Evolutionary conservation across 1,284 basidiomycete genomes (phyloP).

Genomic region (Boletellus deceptivus): DNA sequence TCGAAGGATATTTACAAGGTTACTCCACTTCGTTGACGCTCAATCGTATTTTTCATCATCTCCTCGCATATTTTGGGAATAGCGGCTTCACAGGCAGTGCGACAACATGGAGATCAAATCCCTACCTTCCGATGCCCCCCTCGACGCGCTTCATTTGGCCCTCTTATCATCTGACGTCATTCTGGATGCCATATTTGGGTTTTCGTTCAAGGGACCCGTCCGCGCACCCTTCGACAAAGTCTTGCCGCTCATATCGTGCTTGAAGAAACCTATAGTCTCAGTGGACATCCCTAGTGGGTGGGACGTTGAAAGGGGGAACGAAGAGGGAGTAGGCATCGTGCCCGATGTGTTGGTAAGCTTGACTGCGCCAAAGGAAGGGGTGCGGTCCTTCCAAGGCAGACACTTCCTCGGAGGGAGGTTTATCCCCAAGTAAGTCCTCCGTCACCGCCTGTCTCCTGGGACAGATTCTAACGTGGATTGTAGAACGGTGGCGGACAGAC

Average conservation of each 20-base stretch:
- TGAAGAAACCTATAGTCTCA: slow-evolving; percentile 76
- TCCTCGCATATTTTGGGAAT: not conserved
- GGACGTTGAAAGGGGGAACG: slow-evolving; percentile 83
- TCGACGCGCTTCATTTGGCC: slow-evolving; percentile 48
- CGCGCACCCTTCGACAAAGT: slow-evolving; percentile 84
- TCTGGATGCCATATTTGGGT: slow-evolving; percentile 96
- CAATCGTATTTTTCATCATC: not conserved
- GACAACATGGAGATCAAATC: slow-evolving; percentile 81
- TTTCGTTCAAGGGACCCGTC: slow-evolving; percentile 90
- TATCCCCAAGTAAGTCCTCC: slow-evolving; percentile 69
- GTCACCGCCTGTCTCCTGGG: not conserved
- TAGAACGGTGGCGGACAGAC: slow-evolving; percentile 71
- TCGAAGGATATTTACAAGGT: slow-evolving; percentile 88
- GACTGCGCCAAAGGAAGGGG: slow-evolving; percentile 93
- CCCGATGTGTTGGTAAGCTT: slow-evolving; percentile 87
- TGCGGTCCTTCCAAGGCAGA: slow-evolving; percentile 68
- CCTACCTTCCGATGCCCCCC: slow-evolving; percentile 51
- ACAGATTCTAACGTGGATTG: slow-evolving; percentile 3
- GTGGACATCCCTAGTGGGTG: slow-evolving; percentile 97
- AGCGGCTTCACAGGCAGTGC: slow-evolving; percentile 85
- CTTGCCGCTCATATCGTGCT: slow-evolving; percentile 65
- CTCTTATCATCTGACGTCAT: slow-evolving; percentile 77
- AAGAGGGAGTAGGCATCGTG: slow-evolving; percentile 52
- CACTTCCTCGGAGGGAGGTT: slow-evolving; percentile 87
- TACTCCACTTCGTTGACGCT: not conserved